A percentile compares a stretch with the other conserved stretches of the same genome.
Evolutionary conservation across 2,329 filamentous ascomycete genomes (phyloP).

Genomic region (Alternaria viburni): DNA sequence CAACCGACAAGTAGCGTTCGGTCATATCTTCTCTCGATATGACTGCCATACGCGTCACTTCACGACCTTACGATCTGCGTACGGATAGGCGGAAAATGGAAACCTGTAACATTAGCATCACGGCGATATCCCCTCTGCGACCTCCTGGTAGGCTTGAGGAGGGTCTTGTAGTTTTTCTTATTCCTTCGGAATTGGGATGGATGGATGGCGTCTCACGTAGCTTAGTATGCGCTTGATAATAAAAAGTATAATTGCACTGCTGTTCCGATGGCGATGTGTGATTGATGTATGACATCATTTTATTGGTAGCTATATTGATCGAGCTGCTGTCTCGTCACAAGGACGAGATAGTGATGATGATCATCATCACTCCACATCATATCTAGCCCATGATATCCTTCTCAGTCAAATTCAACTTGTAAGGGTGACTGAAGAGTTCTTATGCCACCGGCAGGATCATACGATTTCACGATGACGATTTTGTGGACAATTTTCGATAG

Average conservation of each 20-base stretch:
- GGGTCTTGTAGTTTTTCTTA: slow-evolving; percentile 20
- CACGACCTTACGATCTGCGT: slow-evolving; percentile 31
- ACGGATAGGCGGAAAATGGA: slow-evolving; percentile 21
- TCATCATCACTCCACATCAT: neutral
- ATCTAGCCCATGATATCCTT: neutral
- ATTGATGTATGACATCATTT: too few species aligned
- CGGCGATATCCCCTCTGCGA: slow-evolving; percentile 28
- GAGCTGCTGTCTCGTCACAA: too few species aligned
- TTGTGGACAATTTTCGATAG: too few species aligned
- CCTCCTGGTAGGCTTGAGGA: slow-evolving; percentile 25
- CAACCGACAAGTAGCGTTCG: slow-evolving; percentile 20
- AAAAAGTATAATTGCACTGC: slow-evolving; percentile 13
- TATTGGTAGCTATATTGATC: too few species aligned
- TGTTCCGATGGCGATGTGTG: fast-evolving
- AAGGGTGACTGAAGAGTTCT: too few species aligned
- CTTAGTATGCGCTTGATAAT: slow-evolving; percentile 27
- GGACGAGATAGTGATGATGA: neutral
- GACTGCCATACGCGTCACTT: slow-evolving; percentile 22
- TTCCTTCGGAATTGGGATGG: slow-evolving; percentile 13
- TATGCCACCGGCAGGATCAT: too few species aligned
- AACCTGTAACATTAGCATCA: slow-evolving; percentile 34
- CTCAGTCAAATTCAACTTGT: too few species aligned
- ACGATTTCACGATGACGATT: too few species aligned
- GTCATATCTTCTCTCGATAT: slow-evolving; percentile 1
- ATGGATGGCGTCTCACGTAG: slow-evolving; percentile 26